phyloP scores from a whole-genome alignment of 768 basidiomycete genomes.

The Mrakia gelida region DNA sequence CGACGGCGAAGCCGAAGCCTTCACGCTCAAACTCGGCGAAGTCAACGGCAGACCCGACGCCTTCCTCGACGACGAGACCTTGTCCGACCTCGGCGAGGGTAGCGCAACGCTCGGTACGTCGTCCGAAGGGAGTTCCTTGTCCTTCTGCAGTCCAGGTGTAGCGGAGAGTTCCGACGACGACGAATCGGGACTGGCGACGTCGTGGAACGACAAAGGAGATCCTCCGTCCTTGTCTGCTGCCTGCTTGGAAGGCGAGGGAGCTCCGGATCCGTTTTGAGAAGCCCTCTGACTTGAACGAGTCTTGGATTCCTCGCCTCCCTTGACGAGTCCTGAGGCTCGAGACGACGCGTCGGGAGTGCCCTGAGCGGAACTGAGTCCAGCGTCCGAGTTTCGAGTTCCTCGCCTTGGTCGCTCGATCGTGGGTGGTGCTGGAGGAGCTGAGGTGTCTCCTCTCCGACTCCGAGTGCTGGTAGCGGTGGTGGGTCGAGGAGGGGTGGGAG shows the following conservation, averaged over 20 bases:
- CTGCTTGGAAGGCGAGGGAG: constrained; percentile 28
- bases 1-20: neutral
- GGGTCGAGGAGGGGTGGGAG: neutral
- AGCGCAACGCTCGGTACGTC: neutral
- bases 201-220: constrained; percentile 36
- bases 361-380: neutral
- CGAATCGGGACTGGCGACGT: constrained; percentile 36
- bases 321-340: neutral
- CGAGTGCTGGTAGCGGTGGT: constrained; percentile 24
- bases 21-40: neutral
- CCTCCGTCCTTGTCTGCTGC: constrained; percentile 19
- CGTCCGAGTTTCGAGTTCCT: neutral
- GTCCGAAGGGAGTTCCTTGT: neutral
- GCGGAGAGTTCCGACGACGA: neutral
- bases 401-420: neutral
- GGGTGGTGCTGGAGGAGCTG: neutral
- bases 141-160: neutral
- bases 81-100: constrained; percentile 34
- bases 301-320: constrained; percentile 19
- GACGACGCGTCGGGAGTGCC: neutral
- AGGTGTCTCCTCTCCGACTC: neutral
- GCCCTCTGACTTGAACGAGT: constrained; percentile 23
- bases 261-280: too few relatives aligned
- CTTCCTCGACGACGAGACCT: constrained; percentile 35
- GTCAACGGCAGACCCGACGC: constrained; percentile 39